phyloP scores from a whole-genome alignment of 225 moss, liverwort and hornwort species.

The Lunularia cruciata region DNA sequence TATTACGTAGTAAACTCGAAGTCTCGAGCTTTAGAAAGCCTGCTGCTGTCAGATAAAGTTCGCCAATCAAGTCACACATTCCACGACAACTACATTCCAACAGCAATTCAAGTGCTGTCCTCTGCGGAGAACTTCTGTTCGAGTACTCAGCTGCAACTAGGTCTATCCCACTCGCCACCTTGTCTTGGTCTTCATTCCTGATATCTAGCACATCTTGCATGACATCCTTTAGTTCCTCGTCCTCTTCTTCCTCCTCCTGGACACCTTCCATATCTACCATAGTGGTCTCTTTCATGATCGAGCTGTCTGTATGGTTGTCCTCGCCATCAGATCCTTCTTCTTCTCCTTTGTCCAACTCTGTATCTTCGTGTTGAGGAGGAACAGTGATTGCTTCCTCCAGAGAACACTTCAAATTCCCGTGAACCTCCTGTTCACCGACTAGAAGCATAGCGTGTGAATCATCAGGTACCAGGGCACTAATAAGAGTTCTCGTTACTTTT shows the following conservation, averaged over 20 bases:
- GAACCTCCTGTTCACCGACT: constrained; percentile 45
- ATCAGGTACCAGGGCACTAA: constrained; percentile 55
- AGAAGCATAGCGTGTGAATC: constrained; percentile 55
- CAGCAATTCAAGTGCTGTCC: constrained; percentile 41
- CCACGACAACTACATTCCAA: constrained; percentile 48
- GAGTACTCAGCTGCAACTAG: background rate
- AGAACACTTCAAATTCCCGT: constrained; percentile 13
- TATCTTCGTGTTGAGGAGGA: background rate
- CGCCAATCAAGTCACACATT: constrained; percentile 64
- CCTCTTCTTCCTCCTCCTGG: constrained; percentile 25
- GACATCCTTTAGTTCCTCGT: constrained; percentile 19
- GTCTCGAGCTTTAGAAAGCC: constrained; percentile 65
- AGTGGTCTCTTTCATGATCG: background rate
- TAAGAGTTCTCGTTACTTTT: constrained; percentile 53
- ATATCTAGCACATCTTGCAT: constrained; percentile 27
- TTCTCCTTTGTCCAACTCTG: background rate
- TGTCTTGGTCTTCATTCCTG: constrained; percentile 20
- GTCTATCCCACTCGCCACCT: background rate
- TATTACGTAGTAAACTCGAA: constrained; percentile 5
- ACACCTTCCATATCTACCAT: background rate
- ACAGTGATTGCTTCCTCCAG: background rate
- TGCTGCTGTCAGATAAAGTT: constrained; percentile 77
- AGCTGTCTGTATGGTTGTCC: constrained; percentile 11
- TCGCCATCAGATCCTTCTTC: constrained; percentile 43
- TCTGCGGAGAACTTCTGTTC: constrained; percentile 28